phyloP scores from a whole-genome alignment of 2,329 filamentous ascomycete genomes.

The Pseudogymnoascus sp. region DNA sequence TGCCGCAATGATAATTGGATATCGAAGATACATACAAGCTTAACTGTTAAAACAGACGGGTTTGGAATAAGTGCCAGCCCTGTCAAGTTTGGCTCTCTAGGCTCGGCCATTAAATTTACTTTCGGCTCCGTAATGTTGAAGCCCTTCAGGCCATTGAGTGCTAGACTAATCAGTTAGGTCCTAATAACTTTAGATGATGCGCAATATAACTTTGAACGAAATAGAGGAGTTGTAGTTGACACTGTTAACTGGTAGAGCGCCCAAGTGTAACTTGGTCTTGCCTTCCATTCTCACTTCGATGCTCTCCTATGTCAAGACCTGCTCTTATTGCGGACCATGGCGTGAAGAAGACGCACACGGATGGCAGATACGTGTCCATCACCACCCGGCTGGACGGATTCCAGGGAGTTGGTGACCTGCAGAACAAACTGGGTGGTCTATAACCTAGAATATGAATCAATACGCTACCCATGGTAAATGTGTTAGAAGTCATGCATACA shows the following conservation, averaged over 20 bases:
- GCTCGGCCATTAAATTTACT: constrained; percentile 31
- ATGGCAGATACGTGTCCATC: constrained; percentile 52
- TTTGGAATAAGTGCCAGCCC: constrained; percentile 51
- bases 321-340: constrained; percentile 49
- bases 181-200: not conserved
- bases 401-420: constrained; percentile 50
- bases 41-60: constrained; percentile 47
- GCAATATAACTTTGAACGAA: constrained; percentile 43
- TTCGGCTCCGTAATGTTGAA: constrained; percentile 41
- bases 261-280: constrained; percentile 41
- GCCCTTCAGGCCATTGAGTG: constrained; percentile 47
- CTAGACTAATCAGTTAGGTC: constrained; percentile 29
- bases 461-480: not conserved
- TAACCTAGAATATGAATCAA: constrained; percentile 33
- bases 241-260: constrained; percentile 38
- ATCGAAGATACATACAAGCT: constrained; percentile 32
- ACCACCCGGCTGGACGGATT: constrained; percentile 52
- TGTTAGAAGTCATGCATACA: not conserved
- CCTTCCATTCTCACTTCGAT: constrained; percentile 43
- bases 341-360: constrained; percentile 57
- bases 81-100: constrained; percentile 43
- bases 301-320: constrained; percentile 39
- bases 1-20: not conserved
- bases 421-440: constrained; percentile 36
- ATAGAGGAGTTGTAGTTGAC: constrained; percentile 48